Conservation (phyloP, 1,284 basidiomycete genomes). For the Ceratobasidium sp. region DNA sequence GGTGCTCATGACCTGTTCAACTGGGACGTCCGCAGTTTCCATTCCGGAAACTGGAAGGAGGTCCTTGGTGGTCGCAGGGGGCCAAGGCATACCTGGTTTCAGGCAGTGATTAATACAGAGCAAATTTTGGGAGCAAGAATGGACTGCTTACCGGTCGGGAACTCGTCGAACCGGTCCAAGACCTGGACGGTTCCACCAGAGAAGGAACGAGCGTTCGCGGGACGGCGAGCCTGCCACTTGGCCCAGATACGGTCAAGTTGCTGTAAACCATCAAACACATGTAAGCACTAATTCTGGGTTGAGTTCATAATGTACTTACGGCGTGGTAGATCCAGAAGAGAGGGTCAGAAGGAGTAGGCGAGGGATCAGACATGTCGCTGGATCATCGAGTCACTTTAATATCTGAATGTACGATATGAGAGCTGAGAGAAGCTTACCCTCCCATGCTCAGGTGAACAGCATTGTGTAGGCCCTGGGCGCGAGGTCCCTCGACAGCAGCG, state of each 20-base stretch:
- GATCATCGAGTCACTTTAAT: background rate
- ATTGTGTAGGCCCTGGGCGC: slow-evolving; percentile 45
- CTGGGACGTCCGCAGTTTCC: slow-evolving; percentile 27
- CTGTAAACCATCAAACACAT: too few relatives aligned
- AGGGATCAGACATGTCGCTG: slow-evolving; percentile 43
- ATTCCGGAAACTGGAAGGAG: slow-evolving; percentile 39
- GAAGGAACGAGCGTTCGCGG: slow-evolving; percentile 30
- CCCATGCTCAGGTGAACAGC: slow-evolving; percentile 39
- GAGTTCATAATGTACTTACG: background rate
- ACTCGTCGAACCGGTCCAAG: slow-evolving; percentile 21
- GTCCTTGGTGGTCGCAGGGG: slow-evolving; percentile 26
- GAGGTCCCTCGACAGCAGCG: slow-evolving; percentile 34
- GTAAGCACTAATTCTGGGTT: background rate
- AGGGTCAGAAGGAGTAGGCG: slow-evolving; percentile 45
- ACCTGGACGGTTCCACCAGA: slow-evolving; percentile 33
- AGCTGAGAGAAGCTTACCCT: too few relatives aligned
- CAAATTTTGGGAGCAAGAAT: too few relatives aligned
- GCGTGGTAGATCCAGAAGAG: slow-evolving; percentile 42
- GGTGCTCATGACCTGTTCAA: slow-evolving; percentile 41
- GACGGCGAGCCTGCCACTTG: slow-evolving; percentile 38
- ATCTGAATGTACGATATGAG: too few relatives aligned
- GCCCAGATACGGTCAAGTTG: slow-evolving; percentile 37
- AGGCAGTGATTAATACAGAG: too few relatives aligned
- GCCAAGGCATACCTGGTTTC: too few relatives aligned
- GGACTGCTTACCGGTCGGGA: slow-evolving; percentile 30